Percentiles rank a stretch among this genome's conserved stretches.
Conservation (phyloP, 1,139 yeast species). For the Candida sojae region DNA sequence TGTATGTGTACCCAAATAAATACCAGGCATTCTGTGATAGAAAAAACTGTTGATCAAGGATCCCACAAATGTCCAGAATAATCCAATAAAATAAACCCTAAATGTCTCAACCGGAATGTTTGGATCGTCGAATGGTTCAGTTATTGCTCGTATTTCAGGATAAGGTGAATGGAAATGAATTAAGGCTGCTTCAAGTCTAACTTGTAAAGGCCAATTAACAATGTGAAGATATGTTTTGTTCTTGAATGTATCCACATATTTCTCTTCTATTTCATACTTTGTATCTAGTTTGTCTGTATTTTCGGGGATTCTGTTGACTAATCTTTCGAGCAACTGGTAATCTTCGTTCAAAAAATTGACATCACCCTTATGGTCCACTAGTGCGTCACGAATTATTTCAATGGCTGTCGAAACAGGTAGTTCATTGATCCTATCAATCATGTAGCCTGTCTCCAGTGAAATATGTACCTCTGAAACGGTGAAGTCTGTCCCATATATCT, state of each 20-base stretch:
- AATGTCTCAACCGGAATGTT: constrained; percentile 41
- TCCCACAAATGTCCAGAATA: constrained; percentile 46
- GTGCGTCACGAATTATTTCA: constrained; percentile 34
- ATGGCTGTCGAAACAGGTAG: constrained; percentile 28
- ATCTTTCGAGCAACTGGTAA: constrained; percentile 33
- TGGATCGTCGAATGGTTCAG: constrained; percentile 48
- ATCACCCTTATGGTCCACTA: constrained; percentile 44
- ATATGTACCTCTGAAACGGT: constrained; percentile 18
- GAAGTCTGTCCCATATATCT: constrained; percentile 18
- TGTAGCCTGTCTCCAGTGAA: constrained; percentile 25
- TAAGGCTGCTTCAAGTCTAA: constrained; percentile 41
- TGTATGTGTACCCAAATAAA: constrained; percentile 40
- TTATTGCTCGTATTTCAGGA: constrained; percentile 47
- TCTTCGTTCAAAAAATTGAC: constrained; percentile 43
- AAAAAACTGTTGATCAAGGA: constrained; percentile 46
- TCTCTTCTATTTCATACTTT: constrained; percentile 14
- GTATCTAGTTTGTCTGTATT: constrained; percentile 13
- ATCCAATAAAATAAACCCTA: constrained; percentile 41
- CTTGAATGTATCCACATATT: constrained; percentile 16
- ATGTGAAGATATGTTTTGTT: constrained; percentile 31
- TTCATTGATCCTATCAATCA: constrained; percentile 30
- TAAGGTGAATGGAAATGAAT: constrained; percentile 49
- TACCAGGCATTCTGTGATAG: constrained; percentile 45
- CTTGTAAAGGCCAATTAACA: constrained; percentile 38
- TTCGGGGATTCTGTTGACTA: constrained; percentile 26